phyloP scores from a whole-genome alignment of 768 basidiomycete species.

The Serendipita sp. region DNA sequence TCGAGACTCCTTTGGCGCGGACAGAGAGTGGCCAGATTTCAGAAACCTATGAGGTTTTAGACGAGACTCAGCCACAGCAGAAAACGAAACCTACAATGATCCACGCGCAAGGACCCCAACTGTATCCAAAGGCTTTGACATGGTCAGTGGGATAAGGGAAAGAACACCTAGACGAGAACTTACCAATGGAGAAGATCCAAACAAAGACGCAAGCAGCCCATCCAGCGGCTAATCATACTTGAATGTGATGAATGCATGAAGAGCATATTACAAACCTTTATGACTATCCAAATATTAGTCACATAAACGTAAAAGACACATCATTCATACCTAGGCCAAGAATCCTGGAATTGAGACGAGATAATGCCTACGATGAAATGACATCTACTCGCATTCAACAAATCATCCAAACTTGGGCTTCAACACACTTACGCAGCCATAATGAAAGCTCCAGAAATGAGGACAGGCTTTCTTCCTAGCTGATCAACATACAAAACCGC shows the following conservation, averaged over 20 bases:
- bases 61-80: slow-evolving; percentile 21
- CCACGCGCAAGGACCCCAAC: slow-evolving; percentile 68
- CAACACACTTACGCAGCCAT: slow-evolving; percentile 37
- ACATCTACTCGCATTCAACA: slow-evolving; percentile 25
- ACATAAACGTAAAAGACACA: not conserved
- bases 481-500: slow-evolving; percentile 72
- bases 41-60: not conserved
- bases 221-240: slow-evolving; percentile 32
- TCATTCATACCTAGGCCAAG: slow-evolving; percentile 32
- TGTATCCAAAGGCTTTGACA: slow-evolving; percentile 41
- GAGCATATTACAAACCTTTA: not conserved
- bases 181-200: slow-evolving; percentile 58
- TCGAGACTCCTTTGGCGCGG: slow-evolving; percentile 58
- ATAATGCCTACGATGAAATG: slow-evolving; percentile 56
- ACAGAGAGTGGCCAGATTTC: slow-evolving; percentile 27
- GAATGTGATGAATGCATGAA: slow-evolving; percentile 5
- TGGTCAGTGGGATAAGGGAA: not conserved
- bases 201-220: slow-evolving; percentile 56
- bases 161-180: slow-evolving; percentile 8
- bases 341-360: slow-evolving; percentile 37
- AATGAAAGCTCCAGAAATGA: slow-evolving; percentile 55
- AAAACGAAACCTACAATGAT: slow-evolving; percentile 62
- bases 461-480: slow-evolving; percentile 53
- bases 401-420: not conserved
- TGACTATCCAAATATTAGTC: not conserved